phyloP scores from a whole-genome alignment of 192 early-diverging fungal species.

The Diversispora epigaea region DNA sequence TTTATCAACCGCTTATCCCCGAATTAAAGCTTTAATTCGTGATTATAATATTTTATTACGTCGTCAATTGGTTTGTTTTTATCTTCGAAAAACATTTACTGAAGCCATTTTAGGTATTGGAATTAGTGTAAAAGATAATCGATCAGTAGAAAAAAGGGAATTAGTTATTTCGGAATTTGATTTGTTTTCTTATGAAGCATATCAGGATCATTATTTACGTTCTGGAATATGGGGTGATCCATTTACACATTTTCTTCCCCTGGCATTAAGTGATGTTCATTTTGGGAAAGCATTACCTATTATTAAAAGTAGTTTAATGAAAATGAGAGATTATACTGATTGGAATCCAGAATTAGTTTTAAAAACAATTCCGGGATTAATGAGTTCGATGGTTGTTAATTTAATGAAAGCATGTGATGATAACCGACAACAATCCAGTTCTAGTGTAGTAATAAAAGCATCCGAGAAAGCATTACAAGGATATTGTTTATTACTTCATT shows the following conservation, averaged over 20 bases:
- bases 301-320: constrained; percentile 1
- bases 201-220: neutral
- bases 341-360: neutral
- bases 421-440: neutral
- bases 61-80: constrained; percentile 22
- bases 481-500: constrained; percentile 15
- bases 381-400: constrained; percentile 4
- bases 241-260: constrained; percentile 19
- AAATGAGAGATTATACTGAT: neutral
- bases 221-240: neutral
- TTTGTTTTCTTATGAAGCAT: constrained; percentile 11
- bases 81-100: neutral
- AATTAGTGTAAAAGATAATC: neutral
- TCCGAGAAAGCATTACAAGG: constrained; percentile 20
- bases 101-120: constrained; percentile 7
- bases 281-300: constrained; percentile 1
- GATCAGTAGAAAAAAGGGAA: neutral
- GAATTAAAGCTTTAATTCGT: neutral
- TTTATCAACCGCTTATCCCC: constrained; percentile 3
- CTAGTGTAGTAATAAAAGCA: neutral
- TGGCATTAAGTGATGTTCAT: neutral
- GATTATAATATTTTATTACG: constrained; percentile 8
- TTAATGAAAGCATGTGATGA: constrained; percentile 28
- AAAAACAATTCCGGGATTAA: constrained; percentile 8
- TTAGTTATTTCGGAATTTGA: neutral